phyloP scores from a whole-genome alignment of 345 rosid genomes.

The Rhodamnia rubescens region DNA sequence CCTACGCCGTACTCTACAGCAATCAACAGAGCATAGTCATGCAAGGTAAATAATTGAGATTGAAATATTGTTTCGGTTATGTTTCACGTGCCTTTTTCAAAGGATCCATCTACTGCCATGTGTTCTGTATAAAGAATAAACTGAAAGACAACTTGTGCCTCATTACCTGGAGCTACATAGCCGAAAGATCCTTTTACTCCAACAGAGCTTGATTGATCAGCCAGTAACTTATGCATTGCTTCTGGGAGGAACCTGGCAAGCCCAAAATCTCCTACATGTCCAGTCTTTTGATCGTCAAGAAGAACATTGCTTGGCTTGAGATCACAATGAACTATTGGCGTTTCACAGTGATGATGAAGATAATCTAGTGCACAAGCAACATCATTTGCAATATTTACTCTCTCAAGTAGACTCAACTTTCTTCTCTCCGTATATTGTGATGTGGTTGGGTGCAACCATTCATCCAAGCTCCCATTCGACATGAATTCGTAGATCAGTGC shows the following conservation, averaged over 20 bases:
- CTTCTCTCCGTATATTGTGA: too few relatives aligned
- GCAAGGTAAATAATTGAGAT: rapidly evolving
- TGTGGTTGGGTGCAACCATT: too few relatives aligned
- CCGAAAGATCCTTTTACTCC: neutral
- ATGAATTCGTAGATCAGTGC: too few relatives aligned
- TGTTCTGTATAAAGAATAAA: neutral
- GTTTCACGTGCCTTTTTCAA: neutral
- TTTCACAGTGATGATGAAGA: neutral
- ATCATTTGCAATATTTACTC: neutral
- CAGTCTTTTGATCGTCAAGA: neutral
- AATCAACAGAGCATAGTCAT: neutral
- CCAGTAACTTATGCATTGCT: neutral
- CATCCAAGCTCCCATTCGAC: too few relatives aligned
- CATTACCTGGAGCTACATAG: neutral
- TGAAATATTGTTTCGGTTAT: neutral
- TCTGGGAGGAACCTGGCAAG: neutral
- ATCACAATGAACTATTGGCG: neutral
- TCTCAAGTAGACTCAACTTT: too few relatives aligned
- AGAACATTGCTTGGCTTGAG: neutral
- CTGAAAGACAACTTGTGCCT: neutral
- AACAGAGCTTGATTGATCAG: neutral
- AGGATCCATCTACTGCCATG: rapidly evolving
- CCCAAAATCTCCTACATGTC: neutral
- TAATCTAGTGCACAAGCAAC: neutral
- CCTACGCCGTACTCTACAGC: neutral